phyloP scores from a whole-genome alignment of 2,329 filamentous ascomycete genomes.

The Claviceps humidiphila region DNA sequence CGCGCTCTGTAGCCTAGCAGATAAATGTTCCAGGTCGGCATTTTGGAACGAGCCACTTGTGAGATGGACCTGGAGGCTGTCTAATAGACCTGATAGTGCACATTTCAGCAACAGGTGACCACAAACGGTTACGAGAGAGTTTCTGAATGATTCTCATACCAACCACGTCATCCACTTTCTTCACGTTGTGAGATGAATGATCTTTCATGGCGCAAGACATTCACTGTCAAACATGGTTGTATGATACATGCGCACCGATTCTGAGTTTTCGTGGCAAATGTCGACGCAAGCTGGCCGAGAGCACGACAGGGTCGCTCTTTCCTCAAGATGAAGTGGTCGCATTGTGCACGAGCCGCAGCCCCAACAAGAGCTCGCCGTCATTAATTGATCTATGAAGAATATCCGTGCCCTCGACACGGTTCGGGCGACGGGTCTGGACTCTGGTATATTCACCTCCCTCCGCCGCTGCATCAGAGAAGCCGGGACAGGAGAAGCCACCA shows the following conservation, averaged over 20 bases:
- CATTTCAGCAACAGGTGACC: neutral
- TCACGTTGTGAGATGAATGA: neutral
- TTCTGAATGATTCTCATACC: neutral
- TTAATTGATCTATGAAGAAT: neutral
- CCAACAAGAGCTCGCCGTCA: neutral
- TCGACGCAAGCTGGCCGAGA: neutral
- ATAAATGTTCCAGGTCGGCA: constrained; percentile 29
- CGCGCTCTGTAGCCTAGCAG: constrained; percentile 17
- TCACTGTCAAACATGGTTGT: neutral
- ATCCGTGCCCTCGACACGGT: neutral
- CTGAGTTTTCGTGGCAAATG: neutral
- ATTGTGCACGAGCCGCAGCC: neutral
- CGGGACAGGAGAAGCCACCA: neutral
- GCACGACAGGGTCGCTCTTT: neutral
- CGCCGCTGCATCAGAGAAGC: neutral
- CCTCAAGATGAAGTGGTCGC: neutral
- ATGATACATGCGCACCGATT: no score
- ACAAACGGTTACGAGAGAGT: neutral
- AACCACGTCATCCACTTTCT: constrained; percentile 1
- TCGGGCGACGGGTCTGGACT: neutral
- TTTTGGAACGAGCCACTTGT: constrained; percentile 4
- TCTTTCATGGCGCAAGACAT: neutral
- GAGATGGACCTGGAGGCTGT: constrained; percentile 14
- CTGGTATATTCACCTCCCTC: neutral
- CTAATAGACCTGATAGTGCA: constrained; percentile 15